Base-by-base conservation (phyloP, 345 rosid genomes). In the Aurinia saxatilis region DNA sequence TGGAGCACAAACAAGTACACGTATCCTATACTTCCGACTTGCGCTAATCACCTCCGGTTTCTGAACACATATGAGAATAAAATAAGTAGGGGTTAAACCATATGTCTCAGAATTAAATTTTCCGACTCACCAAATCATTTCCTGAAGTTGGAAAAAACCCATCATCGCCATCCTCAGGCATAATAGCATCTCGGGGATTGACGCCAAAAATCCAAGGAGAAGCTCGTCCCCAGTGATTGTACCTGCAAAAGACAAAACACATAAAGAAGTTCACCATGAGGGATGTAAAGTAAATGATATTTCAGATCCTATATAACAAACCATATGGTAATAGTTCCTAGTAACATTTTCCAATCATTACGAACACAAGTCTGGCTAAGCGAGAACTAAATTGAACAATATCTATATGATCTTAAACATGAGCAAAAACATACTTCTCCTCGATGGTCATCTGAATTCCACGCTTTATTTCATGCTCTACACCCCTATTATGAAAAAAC, bases 1-100 rank as follows among this genome's bases (percentile, higher is more conserved):
- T 62, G 96, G 97, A 56, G 99, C 97, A 75, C 96, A 93, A 44
- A 93, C 95, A 60, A 93, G 82, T 71, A 90, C 88, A 47, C 97
- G 84, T 23, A 80, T 70, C 62, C 86, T 84, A 68, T 82, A 84
- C 71, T 77, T 85, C 57, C 95, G 86, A 49, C 70, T 77, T 25
- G 96, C 81, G 65, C 78, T 72, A 68, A 93, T 78, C 41, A 87
- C 88, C 75, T 93, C 96, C 27, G 96, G 95, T 78, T 82, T 93
- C 97, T 93, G 86, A 65, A 54, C 39, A 61, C 37, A 65, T 53
- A 34, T 63, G 29, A 11, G 21, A 67, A 30, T 50, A 41, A 54
- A 44, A 42, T 41, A 14, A 66, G 33, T 52, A 37, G 23, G 59
- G 38, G 48, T 46, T 21, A 7, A 8, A 33, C 18, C 16, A 37